Evolutionary conservation across 2,329 filamentous ascomycete genomes (phyloP).

Genomic region (Talaromyces verruculosus): DNA sequence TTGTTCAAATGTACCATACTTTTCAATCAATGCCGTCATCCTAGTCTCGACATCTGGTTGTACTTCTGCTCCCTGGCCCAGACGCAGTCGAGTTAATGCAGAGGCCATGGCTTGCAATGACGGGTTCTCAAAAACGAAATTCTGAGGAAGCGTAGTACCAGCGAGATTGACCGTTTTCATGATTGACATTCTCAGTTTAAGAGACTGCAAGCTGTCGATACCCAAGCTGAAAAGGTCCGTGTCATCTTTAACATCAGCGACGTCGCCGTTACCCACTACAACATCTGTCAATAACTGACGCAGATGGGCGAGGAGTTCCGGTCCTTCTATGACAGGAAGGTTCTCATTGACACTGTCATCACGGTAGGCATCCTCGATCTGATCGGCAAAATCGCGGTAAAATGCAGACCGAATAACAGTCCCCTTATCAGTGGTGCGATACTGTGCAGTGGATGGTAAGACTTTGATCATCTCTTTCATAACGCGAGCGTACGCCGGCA

Average conservation of each 20-base stretch:
- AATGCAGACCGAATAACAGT: constrained; percentile 56
- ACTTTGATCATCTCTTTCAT: constrained; percentile 55
- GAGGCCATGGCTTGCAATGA: neutral
- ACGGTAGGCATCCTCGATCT: constrained; percentile 50
- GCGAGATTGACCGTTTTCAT: constrained; percentile 35
- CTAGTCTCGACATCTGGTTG: neutral
- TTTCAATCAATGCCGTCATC: neutral
- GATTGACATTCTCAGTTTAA: constrained; percentile 55
- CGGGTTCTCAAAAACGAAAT: neutral
- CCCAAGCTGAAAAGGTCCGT: constrained; percentile 61
- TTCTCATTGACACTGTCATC: constrained; percentile 25
- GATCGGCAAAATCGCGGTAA: constrained; percentile 50
- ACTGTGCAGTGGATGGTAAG: constrained; percentile 46
- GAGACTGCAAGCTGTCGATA: constrained; percentile 60
- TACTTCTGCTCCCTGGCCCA: neutral
- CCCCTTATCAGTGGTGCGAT: constrained; percentile 57
- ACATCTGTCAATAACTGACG: neutral
- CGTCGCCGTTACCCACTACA: constrained; percentile 26
- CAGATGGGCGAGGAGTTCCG: neutral
- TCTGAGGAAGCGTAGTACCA: neutral
- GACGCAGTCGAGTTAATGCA: neutral
- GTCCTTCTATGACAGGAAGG: constrained; percentile 2
- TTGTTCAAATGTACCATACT: neutral
- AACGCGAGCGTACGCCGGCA: constrained; percentile 56
- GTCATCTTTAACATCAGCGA: constrained; percentile 34